Percentiles rank a stretch among this genome's conserved stretches.
Evolutionary conservation across 139 green algal species (phyloP).

Genomic region (Coccomyxa sp.): DNA sequence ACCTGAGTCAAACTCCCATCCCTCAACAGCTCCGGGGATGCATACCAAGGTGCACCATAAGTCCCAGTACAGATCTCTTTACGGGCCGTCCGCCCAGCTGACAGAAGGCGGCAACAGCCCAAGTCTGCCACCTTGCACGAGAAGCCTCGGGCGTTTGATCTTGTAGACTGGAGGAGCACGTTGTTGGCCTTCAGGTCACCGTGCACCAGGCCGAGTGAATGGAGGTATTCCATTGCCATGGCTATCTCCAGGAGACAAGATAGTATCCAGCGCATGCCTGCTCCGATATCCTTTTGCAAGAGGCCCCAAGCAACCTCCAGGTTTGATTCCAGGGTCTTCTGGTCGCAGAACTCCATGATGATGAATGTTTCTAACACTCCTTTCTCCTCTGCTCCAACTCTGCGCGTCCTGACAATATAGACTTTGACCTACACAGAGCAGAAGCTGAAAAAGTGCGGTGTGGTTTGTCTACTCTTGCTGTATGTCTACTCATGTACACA

Average conservation of each 20-base stretch:
- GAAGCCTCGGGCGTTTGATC: conserved; percentile 55
- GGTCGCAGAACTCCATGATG: conserved; percentile 2
- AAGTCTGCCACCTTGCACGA: conserved; percentile 49
- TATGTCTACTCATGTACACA: background rate
- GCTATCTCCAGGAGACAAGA: conserved; percentile 27
- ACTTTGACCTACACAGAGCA: conserved; percentile 1
- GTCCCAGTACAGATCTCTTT: background rate
- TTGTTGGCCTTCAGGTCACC: conserved; percentile 73
- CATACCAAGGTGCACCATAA: background rate
- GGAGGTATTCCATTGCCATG: conserved; percentile 49
- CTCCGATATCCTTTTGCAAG: background rate
- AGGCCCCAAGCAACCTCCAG: background rate
- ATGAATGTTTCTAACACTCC: background rate
- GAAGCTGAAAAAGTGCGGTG: background rate
- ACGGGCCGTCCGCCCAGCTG: background rate
- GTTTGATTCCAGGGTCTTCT: background rate
- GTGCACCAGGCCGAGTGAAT: conserved; percentile 72
- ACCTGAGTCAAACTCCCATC: conserved; percentile 5
- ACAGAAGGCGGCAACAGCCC: background rate
- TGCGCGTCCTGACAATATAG: background rate
- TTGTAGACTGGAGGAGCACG: conserved; percentile 60
- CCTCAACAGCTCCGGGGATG: background rate
- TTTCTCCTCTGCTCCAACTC: background rate
- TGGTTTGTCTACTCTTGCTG: background rate
- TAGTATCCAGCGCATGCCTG: background rate